These are phyloP conservation scores for Pythium coloratum DNA, from an alignment of 352 stramenopile species.

Conservation along the genomic window DNA sequence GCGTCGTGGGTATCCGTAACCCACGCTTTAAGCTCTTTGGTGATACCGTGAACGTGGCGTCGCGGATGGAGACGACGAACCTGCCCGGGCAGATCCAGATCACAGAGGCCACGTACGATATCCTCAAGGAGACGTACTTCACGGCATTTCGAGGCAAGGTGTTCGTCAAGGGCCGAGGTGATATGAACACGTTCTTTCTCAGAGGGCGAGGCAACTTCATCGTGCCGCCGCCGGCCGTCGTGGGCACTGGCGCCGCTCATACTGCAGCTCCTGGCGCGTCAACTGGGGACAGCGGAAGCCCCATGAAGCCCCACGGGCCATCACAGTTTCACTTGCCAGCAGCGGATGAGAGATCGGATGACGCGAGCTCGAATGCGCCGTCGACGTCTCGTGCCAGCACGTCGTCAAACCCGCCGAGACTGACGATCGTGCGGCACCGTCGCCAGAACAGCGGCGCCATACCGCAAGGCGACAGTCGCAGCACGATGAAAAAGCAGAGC, in stretches of 20 bases:
- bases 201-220: constrained; percentile 58
- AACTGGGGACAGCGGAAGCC: not conserved
- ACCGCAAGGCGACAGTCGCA: not conserved
- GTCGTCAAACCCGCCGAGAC: not conserved
- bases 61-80: constrained; percentile 85
- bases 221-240: constrained; percentile 41
- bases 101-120: constrained; percentile 62
- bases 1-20: constrained; percentile 83
- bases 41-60: constrained; percentile 86
- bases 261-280: not conserved
- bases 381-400: not conserved
- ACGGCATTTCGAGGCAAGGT: constrained; percentile 73
- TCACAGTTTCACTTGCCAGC: not conserved
- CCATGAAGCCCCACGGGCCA: not conserved
- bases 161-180: constrained; percentile 76
- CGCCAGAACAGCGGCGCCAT: constrained; percentile 24
- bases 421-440: constrained; percentile 28
- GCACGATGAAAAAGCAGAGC: constrained; percentile 24
- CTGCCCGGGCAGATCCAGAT: constrained; percentile 81
- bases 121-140: constrained; percentile 69
- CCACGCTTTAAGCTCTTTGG: constrained; percentile 89
- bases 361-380: not conserved
- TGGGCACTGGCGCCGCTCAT: not conserved
- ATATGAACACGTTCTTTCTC: constrained; percentile 87
- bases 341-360: too few relatives aligned